Evolutionary conservation across 2,329 filamentous ascomycete species (phyloP), one percentile per base, ranked within the genome.

Genomic region (Diaporthe vaccinii): DNA sequence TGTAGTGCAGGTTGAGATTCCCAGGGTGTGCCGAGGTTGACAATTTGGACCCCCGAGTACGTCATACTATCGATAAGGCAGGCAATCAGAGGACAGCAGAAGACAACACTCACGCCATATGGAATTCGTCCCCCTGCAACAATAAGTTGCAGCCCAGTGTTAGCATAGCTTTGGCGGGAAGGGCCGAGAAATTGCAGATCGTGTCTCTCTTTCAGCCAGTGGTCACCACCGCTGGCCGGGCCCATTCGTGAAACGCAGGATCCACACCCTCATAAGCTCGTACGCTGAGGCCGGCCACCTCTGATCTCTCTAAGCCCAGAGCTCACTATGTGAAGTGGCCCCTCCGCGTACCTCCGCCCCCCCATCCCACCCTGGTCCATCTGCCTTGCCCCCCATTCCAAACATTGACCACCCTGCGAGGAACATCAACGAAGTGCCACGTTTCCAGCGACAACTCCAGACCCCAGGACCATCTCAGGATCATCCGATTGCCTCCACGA

Each of bases 381-480:
- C 68, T 41, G 28, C 2, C 34, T 17, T 65, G 44, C 31, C 53
- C 49, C 10, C 31, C 53, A 74, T 61, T 44, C 46, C 73, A 44
- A 17, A 69, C 67, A 49, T 39, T 68, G 46, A 68, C 62, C 46
- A 53, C 46, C 22, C 46, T 25, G 10, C 36, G 44, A 36, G 34
- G n/a, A 55, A 55, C 74, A 73, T n/a, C 39, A 31, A 31, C 44
- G 22, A 70, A 36, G 74, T 69, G 74, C 67, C 74, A 76, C 72
- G 51, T 68, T 55, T 58, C 31, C 57, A 36, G 41, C 44, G 53
- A 36, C 46, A 75, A 58, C 51, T 20, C 41, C 44, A 10, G 28
- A 41, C 25, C 31, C 68, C 28, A 57, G 46, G 4, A 34, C n/a
- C 25, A 46, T 61, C 14, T 36, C 51, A 59, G 31, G 22, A 55